phyloP scores from a whole-genome alignment of 23 red algal genomes.

The Pyropia haitanensis region DNA sequence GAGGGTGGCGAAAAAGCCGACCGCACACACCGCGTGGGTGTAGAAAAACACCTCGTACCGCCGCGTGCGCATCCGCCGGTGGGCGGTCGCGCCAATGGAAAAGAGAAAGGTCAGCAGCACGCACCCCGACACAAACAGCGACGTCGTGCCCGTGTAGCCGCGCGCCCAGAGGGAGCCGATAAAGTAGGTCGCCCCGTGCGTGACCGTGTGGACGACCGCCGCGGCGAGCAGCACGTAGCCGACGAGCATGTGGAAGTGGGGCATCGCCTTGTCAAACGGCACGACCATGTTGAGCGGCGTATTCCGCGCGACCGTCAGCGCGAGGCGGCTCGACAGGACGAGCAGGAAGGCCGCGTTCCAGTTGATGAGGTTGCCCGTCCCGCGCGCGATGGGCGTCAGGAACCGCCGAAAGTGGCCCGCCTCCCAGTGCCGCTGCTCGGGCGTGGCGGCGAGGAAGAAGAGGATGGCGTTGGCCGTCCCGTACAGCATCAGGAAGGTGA shows the following conservation, averaged over 20 bases:
- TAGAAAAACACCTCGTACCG: slow-evolving; percentile 66
- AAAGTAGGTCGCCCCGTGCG: slow-evolving; percentile 2
- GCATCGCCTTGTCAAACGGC: slow-evolving; percentile 25
- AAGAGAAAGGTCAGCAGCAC: slow-evolving; percentile 23
- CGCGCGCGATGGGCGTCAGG: slow-evolving; percentile 25
- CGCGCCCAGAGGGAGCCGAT: slow-evolving; percentile 20
- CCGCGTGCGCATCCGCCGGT: slow-evolving; percentile 9
- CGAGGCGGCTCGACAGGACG: slow-evolving; percentile 10
- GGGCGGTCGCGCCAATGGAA: slow-evolving; percentile 12
- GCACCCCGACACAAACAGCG: slow-evolving; percentile 33
- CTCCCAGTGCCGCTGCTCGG: slow-evolving; percentile 22
- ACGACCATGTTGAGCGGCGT: slow-evolving; percentile 17
- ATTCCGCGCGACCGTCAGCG: slow-evolving; percentile 9
- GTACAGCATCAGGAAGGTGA: slow-evolving; percentile 26
- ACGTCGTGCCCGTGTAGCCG: slow-evolving; percentile 30
- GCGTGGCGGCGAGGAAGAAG: slow-evolving; percentile 28
- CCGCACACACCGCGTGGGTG: slow-evolving; percentile 42
- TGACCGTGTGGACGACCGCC: slow-evolving; percentile 12
- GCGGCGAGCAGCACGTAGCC: slow-evolving; percentile 6
- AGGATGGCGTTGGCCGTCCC: slow-evolving; percentile 21
- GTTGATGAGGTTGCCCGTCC: slow-evolving; percentile 28
- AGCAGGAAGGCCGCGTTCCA: slow-evolving; percentile 36
- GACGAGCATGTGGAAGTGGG: slow-evolving; percentile 24
- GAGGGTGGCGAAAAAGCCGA: slow-evolving; percentile 43
- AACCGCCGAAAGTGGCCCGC: slow-evolving; percentile 8